Percentiles rank a stretch among this genome's conserved stretches.
These are phyloP conservation scores for Phytophthora foliorum DNA, from an alignment of 352 stramenopile genomes.

Conservation along the genomic window DNA sequence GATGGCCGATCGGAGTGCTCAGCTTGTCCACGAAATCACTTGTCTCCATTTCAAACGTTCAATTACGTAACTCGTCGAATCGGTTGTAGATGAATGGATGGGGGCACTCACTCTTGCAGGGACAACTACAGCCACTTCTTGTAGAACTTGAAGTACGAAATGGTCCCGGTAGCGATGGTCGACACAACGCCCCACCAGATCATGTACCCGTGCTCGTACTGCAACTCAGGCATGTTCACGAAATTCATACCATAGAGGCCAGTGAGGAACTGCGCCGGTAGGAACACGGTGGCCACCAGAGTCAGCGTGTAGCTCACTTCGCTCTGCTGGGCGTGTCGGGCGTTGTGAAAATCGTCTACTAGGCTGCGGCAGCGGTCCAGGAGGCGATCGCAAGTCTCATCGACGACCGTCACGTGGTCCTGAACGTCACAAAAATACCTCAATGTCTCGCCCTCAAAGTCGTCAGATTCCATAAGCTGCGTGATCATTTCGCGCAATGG, in stretches of 20 bases:
- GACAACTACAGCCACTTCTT: constrained; percentile 73
- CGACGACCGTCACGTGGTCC: constrained; percentile 84
- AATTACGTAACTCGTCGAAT: constrained; percentile 13
- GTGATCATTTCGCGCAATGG: constrained; percentile 78
- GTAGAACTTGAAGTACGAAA: constrained; percentile 78
- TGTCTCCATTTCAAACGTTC: constrained; percentile 13
- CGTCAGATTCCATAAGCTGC: constrained; percentile 73
- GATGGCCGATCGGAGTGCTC: neutral
- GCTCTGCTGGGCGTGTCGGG: constrained; percentile 68
- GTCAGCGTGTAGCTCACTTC: constrained; percentile 87
- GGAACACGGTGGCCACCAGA: constrained; percentile 83
- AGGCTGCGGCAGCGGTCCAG: constrained; percentile 75
- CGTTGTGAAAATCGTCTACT: constrained; percentile 76
- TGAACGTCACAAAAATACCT: constrained; percentile 89
- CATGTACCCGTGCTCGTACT: constrained; percentile 80
- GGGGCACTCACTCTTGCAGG: neutral
- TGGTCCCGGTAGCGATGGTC: constrained; percentile 49
- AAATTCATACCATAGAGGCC: constrained; percentile 93
- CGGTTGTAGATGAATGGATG: neutral
- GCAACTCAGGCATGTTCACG: constrained; percentile 85
- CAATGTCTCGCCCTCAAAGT: constrained; percentile 77
- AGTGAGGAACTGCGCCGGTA: constrained; percentile 91
- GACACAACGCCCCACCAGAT: constrained; percentile 81
- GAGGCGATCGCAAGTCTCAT: constrained; percentile 85
- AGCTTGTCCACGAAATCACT: neutral